Base-by-base conservation (phyloP, 768 basidiomycete species). In the Strobilomyces confusus region DNA sequence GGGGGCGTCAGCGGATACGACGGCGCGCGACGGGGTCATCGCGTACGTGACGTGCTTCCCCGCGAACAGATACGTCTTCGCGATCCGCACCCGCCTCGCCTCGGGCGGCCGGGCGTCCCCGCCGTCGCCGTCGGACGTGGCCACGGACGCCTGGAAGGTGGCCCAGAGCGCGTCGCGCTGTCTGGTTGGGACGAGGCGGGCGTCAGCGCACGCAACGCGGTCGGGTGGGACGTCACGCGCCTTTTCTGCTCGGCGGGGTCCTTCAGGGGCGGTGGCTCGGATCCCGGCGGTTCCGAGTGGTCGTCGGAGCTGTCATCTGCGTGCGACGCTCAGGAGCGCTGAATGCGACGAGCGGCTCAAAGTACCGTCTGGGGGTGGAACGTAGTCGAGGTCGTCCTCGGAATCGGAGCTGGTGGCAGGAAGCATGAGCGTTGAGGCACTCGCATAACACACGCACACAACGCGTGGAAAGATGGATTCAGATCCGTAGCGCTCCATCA, bases 21-120 rank as follows among this genome's bases (percentile, higher is more conserved):
- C 14, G 17, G 30, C 7, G 23, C 38, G n/a, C 48, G 43, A 48
- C 30, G 11, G n/a, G 17, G 2, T 17, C 5, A 1, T 14, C 25
- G 76, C 86, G 62, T 68, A 92, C 92, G 77, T 71, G 43, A 86
- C 75, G 30, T 84, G 80, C 55, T 92, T 84, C 22, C 91, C 92
- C 1, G 89, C 91, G 61, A 87, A 94, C 32, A 80, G 66, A 66
- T 83, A 87, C 33, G 74, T 77, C 63, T 83, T 87, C 66, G 83
- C 79, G 44, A 94, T 73, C 69, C 84, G 87, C 33, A 93, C 77
- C 59, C 75, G 73, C 49, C 73, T 77, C 57, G 60, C 66, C n/a
- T 66, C 46, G 14, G 58, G 55, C 2, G 59, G 52, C 34, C 61
- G 25, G 12, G 45, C 26, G 51, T 20, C 30, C 15, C 14, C 43